Conservation (phyloP, 2,329 filamentous ascomycete species). For the Aspergillus sp. region DNA sequence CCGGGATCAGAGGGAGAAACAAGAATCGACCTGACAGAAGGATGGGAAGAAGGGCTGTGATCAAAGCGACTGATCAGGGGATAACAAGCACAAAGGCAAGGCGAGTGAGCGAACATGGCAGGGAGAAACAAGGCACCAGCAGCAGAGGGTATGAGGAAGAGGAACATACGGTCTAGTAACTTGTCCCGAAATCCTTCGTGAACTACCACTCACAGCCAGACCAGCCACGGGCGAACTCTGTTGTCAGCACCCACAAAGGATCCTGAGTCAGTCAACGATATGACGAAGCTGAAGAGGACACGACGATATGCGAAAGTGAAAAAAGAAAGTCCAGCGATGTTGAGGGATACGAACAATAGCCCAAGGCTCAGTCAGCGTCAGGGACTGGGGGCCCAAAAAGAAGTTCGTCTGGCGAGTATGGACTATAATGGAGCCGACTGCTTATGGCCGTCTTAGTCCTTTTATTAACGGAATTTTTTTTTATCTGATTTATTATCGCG, state of each 20-base stretch:
- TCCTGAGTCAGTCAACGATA: no score
- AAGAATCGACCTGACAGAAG: not conserved
- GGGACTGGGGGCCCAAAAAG: conserved; percentile 1
- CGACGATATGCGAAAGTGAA: no score
- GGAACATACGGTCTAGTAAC: not conserved
- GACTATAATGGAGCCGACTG: conserved; percentile 1
- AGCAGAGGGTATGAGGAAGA: not conserved
- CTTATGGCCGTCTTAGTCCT: conserved; percentile 10
- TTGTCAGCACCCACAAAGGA: no score
- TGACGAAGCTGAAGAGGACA: no score
- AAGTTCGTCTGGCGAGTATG: conserved; percentile 4
- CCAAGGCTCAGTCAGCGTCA: no score
- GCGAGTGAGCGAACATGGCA: not conserved
- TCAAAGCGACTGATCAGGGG: not conserved
- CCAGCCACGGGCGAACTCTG: no score
- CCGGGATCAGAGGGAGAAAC: no score
- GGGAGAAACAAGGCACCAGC: not conserved
- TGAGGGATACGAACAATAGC: no score
- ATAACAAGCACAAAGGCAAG: not conserved
- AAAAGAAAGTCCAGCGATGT: no score
- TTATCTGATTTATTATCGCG: conserved; percentile 7
- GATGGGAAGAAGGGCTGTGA: no score
- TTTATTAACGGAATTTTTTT: not conserved
- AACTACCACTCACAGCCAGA: not conserved
- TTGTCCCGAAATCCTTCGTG: not conserved